These are phyloP conservation scores for Rhynchosporium secalis DNA, from an alignment of 2,329 filamentous ascomycete genomes.

Conservation along the genomic window DNA sequence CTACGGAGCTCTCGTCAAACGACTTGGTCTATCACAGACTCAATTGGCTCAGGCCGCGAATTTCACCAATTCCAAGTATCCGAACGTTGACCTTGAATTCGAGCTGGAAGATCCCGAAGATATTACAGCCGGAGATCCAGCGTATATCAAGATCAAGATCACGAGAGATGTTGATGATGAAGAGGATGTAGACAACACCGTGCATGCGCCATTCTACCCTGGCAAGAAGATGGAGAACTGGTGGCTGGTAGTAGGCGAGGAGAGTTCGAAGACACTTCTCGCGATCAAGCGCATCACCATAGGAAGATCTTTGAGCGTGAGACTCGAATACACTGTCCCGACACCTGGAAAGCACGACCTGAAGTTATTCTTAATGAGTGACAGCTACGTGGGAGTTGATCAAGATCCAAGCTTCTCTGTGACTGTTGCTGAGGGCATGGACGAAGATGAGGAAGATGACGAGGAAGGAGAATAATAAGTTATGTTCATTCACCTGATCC, in stretches of 20 bases:
- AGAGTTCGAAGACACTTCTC: conserved; percentile 81
- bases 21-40: conserved; percentile 73
- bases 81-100: conserved; percentile 89
- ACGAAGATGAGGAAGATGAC: conserved; percentile 85
- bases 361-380: conserved; percentile 93
- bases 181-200: conserved; percentile 74
- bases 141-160: conserved; percentile 81
- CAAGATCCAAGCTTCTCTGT: conserved; percentile 90
- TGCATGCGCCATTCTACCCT: conserved; percentile 95
- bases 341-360: conserved; percentile 81
- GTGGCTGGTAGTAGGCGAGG: conserved; percentile 96
- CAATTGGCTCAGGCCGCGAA: conserved; percentile 87
- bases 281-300: conserved; percentile 95
- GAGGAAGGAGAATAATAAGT: conserved; percentile 59
- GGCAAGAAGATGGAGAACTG: conserved; percentile 92
- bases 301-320: conserved; percentile 71
- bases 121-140: conserved; percentile 76
- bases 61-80: conserved; percentile 96
- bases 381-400: conserved; percentile 95
- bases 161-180: conserved; percentile 77
- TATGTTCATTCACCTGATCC: conserved; percentile 23
- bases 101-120: conserved; percentile 78
- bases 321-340: conserved; percentile 85
- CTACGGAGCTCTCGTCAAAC: conserved; percentile 74
- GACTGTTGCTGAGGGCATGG: conserved; percentile 86